Evolutionary conservation across 495 filamentous ascomycete species (phyloP).

Genomic region (Hyaloscypha finlandica): DNA sequence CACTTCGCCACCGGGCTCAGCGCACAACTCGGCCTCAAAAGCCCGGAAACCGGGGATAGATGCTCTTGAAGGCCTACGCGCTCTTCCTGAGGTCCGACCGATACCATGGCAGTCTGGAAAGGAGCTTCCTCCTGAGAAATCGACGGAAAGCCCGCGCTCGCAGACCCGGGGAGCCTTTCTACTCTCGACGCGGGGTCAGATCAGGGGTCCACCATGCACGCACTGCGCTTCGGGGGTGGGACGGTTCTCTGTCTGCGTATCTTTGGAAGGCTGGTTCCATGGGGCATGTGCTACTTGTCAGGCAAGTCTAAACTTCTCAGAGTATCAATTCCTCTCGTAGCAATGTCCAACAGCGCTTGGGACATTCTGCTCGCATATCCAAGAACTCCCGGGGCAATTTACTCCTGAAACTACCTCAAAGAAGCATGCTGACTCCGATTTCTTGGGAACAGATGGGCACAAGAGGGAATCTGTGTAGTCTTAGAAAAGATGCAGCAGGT

Average conservation of each 20-base stretch:
- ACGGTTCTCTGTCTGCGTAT: constrained; percentile 25
- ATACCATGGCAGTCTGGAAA: constrained; percentile 29
- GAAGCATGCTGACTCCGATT: no score
- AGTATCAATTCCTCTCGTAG: no score
- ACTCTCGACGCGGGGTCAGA: constrained; percentile 17
- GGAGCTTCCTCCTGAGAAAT: constrained; percentile 24
- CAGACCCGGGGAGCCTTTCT: constrained; percentile 28
- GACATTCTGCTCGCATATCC: no score
- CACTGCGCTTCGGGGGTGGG: constrained; percentile 21
- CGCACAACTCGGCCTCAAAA: neutral
- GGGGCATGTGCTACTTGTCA: constrained; percentile 31
- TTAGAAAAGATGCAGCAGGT: constrained; percentile 19
- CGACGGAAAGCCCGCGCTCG: constrained; percentile 20
- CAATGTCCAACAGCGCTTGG: no score
- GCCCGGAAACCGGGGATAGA: constrained; percentile 4
- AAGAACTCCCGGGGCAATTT: no score
- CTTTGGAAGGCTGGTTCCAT: constrained; percentile 23
- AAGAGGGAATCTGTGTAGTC: constrained; percentile 27
- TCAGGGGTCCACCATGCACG: constrained; percentile 21
- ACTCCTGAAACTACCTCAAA: no score
- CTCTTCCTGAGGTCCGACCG: constrained; percentile 24
- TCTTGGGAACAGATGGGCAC: constrained; percentile 13
- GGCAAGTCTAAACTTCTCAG: no score
- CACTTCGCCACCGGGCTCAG: neutral
- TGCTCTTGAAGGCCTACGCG: constrained; percentile 14